These are phyloP conservation scores for Sugiyamaella pinicola DNA, from an alignment of 1,139 yeast species.

Conservation along the genomic window DNA sequence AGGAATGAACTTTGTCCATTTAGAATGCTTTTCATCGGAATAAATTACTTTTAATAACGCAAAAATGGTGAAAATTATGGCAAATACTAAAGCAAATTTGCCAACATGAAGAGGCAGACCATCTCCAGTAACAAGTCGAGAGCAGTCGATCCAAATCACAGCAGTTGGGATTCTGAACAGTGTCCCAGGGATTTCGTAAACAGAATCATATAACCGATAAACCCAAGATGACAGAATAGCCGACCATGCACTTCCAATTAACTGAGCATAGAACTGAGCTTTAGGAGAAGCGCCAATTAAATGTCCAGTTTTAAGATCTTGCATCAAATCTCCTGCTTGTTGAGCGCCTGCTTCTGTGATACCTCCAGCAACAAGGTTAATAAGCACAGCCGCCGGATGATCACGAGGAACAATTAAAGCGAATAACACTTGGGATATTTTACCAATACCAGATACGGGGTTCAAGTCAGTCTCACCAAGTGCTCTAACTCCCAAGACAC, in stretches of 20 bases:
- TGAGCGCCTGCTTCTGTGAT: conserved; percentile 99
- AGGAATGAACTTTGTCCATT: conserved; percentile 65
- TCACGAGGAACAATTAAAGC: conserved; percentile 76
- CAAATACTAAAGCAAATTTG: conserved; percentile 66
- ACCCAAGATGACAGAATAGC: conserved; percentile 75
- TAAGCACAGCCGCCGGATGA: conserved; percentile 79
- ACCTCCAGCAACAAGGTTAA: conserved; percentile 92
- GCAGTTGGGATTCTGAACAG: conserved; percentile 92
- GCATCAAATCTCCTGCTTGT: conserved; percentile 98
- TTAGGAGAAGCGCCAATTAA: conserved; percentile 87
- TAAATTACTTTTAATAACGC: conserved; percentile 51
- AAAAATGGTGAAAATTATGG: conserved; percentile 65
- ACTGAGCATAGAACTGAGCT: conserved; percentile 88
- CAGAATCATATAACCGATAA: conserved; percentile 77
- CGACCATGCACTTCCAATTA: conserved; percentile 85
- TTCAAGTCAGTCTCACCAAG: conserved; percentile 95
- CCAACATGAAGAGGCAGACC: conserved; percentile 83
- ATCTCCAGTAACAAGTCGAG: conserved; percentile 86
- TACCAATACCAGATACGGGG: conserved; percentile 97
- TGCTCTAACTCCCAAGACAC: conserved; percentile 88
- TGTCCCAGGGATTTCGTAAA: conserved; percentile 81
- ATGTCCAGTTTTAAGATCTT: conserved; percentile 94
- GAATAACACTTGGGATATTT: conserved; percentile 83
- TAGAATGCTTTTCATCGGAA: conserved; percentile 44
- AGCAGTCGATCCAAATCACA: conserved; percentile 94